Evolutionary conservation across 2,329 filamentous ascomycete species (phyloP).

Genomic region (Colletotrichum camelliae): DNA sequence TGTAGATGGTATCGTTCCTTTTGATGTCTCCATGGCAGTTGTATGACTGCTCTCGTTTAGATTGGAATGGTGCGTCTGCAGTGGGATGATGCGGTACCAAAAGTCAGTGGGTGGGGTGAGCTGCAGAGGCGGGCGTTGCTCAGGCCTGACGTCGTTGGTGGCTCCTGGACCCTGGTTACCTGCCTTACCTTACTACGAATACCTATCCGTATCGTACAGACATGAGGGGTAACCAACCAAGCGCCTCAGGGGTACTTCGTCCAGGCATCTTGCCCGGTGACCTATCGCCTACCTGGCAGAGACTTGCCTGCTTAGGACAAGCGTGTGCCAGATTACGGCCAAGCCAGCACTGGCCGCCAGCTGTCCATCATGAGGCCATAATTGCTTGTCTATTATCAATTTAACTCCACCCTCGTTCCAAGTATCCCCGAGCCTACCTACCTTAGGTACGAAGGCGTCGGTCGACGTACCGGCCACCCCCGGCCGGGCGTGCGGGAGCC

Average conservation of each 20-base stretch:
- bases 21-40: not conserved
- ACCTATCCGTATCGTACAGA: not conserved
- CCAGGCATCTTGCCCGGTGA: not conserved
- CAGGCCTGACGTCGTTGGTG: not conserved
- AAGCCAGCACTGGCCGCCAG: not conserved
- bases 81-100: not conserved
- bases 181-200: not conserved
- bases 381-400: not conserved
- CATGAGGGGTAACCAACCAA: conserved; percentile 1
- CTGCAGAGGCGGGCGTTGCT: not conserved
- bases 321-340: not conserved
- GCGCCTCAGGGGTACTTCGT: not conserved
- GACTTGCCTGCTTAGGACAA: not conserved
- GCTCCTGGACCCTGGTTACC: not conserved
- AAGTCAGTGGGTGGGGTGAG: not conserved
- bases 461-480: not conserved
- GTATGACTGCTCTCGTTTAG: not conserved
- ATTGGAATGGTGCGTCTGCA: not conserved
- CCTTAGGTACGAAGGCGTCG: too few relatives aligned
- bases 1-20: not conserved
- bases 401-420: not conserved
- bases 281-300: not conserved
- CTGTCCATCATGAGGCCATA: not conserved
- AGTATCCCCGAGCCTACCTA: not conserved
- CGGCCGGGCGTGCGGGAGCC: not conserved